Evolutionary conservation across 1,139 yeast species (phyloP), one percentile per base, ranked within the genome.

Genomic region (Blastobotrys illinoisensis): DNA sequence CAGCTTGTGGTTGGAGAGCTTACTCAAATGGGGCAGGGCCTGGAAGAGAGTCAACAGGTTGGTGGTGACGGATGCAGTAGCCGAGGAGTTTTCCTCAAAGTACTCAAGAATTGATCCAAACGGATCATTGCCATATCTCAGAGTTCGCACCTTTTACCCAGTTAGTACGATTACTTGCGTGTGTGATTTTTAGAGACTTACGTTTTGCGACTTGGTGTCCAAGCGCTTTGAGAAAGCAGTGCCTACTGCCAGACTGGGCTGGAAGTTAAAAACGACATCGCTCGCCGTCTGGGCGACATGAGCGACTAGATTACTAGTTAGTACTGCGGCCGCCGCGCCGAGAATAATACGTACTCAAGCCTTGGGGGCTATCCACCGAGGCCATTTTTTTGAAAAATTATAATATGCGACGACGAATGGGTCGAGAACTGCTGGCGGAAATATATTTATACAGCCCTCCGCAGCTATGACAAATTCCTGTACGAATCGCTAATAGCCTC

Each of bases 11-110:
- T 70, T 60, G 43, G 74, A 72, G 60, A 85, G 76, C 44, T 73
- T 69, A 6, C 82, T 73, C 48, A 88, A 75, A 52, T 78, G 76
- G 13, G 95, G 91, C 32, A 88, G 68, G 7, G 85, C 78, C 28
- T 72, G 68, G 26, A 88, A 79, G 52, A 81, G 74, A 2, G 87
- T 76, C 9, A 75, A 62, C 44, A 87, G 78, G 7, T 86, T 74
- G 5, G 82, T 70, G 44, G 79, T 67, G 4, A 77, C 75, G 0
- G 71, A 62, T 5, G 60, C 51, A 23, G 54, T 26, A 44, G 53
- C 46, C 1, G 56, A 51, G 9, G 55, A 48, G 9, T 59, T 46
- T 6, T 49, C 49, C 7, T 47, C 49, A 45, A 57, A 59, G 45
- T 60, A 56, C 46, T 62, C 71, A 40, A 73, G 70, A 18, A 83